Conservation (phyloP, 495 filamentous ascomycete species). For the Daldinia concentrica region DNA sequence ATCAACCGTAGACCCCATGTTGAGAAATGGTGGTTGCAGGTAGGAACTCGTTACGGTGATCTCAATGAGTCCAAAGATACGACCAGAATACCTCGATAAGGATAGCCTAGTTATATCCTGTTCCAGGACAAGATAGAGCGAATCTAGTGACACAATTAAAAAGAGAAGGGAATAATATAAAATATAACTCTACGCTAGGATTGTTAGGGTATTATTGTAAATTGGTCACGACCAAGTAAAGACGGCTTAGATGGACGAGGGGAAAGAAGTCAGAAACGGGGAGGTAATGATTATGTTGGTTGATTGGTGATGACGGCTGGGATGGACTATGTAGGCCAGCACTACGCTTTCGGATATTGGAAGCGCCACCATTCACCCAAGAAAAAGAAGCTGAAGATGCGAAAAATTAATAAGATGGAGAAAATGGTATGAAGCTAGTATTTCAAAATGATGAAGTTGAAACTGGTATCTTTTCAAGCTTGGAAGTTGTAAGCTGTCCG, state of each 20-base stretch:
- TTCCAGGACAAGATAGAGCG: neutral
- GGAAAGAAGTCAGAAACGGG: neutral
- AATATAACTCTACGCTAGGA: neutral
- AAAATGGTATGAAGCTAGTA: neutral
- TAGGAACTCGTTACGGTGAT: neutral
- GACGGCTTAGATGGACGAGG: neutral
- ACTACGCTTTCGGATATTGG: neutral
- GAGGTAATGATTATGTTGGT: neutral
- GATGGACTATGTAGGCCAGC: neutral
- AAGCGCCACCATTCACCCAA: neutral
- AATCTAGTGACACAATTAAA: neutral
- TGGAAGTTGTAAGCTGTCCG: neutral
- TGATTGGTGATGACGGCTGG: neutral
- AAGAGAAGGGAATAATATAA: neutral
- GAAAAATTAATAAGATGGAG: neutral
- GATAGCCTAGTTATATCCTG: constrained; percentile 14
- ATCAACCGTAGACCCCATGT: constrained; percentile 57
- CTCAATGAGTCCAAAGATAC: constrained; percentile 3
- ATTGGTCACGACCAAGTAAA: neutral
- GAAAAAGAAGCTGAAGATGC: neutral
- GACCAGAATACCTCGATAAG: constrained; percentile 2
- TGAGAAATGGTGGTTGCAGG: constrained; percentile 7
- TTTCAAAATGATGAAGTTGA: constrained; percentile 1
- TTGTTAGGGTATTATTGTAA: neutral
- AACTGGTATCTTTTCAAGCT: neutral